Evolutionary conservation across 106 monocot species (phyloP).

Genomic region (Amphibolis antarctica): DNA sequence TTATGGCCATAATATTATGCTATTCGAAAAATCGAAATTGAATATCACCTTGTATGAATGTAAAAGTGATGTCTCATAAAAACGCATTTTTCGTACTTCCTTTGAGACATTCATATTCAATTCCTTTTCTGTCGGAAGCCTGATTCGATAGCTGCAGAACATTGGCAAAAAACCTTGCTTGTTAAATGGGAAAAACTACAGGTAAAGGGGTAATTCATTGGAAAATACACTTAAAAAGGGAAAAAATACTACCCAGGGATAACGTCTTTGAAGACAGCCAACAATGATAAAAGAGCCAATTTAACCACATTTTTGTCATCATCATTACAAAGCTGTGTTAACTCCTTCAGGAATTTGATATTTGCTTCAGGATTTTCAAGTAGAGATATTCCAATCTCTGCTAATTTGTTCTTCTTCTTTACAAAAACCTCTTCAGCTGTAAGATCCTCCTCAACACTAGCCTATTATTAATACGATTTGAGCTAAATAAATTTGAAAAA

Average conservation of each 20-base stretch:
- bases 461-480: slow-evolving; percentile 20
- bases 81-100: slow-evolving; percentile 48
- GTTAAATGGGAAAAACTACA: neutral
- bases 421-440: slow-evolving; percentile 69
- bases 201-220: neutral
- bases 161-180: slow-evolving; percentile 2
- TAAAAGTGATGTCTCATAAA: slow-evolving; percentile 81
- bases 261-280: slow-evolving; percentile 93
- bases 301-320: slow-evolving; percentile 57
- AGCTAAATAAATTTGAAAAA: too few species aligned
- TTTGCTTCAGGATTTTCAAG: slow-evolving; percentile 79
- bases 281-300: slow-evolving; percentile 59
- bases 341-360: slow-evolving; percentile 66
- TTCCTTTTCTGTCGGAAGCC: slow-evolving; percentile 85
- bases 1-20: too few species aligned
- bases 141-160: slow-evolving; percentile 66
- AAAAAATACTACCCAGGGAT: slow-evolving; percentile 69
- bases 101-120: slow-evolving; percentile 82
- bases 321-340: slow-evolving; percentile 63
- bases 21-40: neutral
- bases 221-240: neutral
- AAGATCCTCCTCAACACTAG: slow-evolving; percentile 67
- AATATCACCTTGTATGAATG: slow-evolving; percentile 63
- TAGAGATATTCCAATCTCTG: slow-evolving; percentile 66
- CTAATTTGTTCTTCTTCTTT: slow-evolving; percentile 73